These are phyloP conservation scores for Calendula officinalis DNA, from an alignment of 129 eudicot genomes.

Conservation along the genomic window DNA sequence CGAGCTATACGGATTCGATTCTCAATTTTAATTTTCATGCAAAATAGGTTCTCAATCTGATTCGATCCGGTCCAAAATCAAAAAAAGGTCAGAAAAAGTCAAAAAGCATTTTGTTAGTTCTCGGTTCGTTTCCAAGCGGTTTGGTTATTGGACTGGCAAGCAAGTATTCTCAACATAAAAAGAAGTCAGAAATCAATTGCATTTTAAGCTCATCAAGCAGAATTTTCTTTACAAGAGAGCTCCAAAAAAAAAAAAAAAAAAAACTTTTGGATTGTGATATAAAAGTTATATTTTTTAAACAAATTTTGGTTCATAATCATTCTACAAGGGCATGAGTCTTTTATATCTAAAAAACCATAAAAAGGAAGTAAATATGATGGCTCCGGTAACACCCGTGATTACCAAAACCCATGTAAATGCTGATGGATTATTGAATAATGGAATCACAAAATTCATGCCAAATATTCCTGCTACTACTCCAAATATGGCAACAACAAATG, in stretches of 20 bases:
- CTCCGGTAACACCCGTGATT: slow-evolving; percentile 71
- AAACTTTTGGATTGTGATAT: slow-evolving; percentile 6
- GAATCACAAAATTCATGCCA: slow-evolving; percentile 85
- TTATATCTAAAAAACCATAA: slow-evolving; percentile 78
- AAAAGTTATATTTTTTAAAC: slow-evolving; percentile 5
- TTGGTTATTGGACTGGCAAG: background rate
- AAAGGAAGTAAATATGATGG: slow-evolving; percentile 59
- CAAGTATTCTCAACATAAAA: background rate
- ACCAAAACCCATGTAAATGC: slow-evolving; percentile 88
- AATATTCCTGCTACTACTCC: slow-evolving; percentile 98
- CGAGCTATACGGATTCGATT: too few relatives aligned
- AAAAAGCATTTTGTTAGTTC: too few relatives aligned
- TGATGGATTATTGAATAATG: slow-evolving; percentile 44
- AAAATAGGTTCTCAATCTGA: too few relatives aligned
- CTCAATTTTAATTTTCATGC: too few relatives aligned
- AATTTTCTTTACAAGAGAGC: slow-evolving; percentile 30
- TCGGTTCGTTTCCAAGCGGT: background rate
- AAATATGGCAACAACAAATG: slow-evolving; percentile 90
- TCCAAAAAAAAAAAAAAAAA: background rate
- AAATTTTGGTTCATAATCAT: background rate
- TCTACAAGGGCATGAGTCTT: slow-evolving; percentile 89
- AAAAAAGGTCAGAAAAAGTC: too few relatives aligned
- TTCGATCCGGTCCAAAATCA: too few relatives aligned
- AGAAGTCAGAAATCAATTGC: background rate
- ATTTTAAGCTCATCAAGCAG: slow-evolving; percentile 32